Conservation (phyloP, 345 rosid species). For the Litchi chinensis region DNA sequence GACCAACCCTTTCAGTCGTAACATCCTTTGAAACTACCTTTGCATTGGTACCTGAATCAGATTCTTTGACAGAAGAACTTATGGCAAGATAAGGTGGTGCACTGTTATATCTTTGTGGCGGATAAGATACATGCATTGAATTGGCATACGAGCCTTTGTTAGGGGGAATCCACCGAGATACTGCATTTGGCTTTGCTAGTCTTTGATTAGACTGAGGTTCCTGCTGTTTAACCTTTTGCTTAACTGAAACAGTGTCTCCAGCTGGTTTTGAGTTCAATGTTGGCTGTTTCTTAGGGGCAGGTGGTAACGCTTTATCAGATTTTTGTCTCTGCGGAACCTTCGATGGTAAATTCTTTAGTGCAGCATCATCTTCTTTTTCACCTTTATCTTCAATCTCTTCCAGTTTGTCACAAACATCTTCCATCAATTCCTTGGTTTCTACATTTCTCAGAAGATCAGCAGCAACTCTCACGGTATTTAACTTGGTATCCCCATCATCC, state of each 20-base stretch:
- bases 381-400: constrained; percentile 47
- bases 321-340: constrained; percentile 40
- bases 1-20: constrained; percentile 17
- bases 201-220: constrained; percentile 62
- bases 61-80: constrained; percentile 53
- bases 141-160: constrained; percentile 77
- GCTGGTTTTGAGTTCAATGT: constrained; percentile 42
- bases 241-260: constrained; percentile 49
- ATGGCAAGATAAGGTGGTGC: constrained; percentile 72
- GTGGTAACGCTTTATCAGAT: constrained; percentile 52
- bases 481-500: constrained; percentile 66
- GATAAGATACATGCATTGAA: constrained; percentile 82
- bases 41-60: constrained; percentile 34
- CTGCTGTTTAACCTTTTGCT: constrained; percentile 64
- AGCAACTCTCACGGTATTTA: constrained; percentile 29
- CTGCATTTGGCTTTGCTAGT: constrained; percentile 71
- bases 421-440: constrained; percentile 41
- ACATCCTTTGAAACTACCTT: constrained; percentile 47
- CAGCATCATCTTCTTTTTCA: constrained; percentile 37
- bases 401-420: constrained; percentile 38
- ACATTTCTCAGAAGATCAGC: constrained; percentile 37
- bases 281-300: constrained; percentile 52
- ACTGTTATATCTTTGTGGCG: constrained; percentile 77
- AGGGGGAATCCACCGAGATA: constrained; percentile 85
- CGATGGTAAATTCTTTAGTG: constrained; percentile 43